A percentile compares a stretch with the other conserved stretches of the same genome.
Evolutionary conservation across 1,284 basidiomycete species (phyloP).

Genomic region (Moesziomyces globuligerus): DNA sequence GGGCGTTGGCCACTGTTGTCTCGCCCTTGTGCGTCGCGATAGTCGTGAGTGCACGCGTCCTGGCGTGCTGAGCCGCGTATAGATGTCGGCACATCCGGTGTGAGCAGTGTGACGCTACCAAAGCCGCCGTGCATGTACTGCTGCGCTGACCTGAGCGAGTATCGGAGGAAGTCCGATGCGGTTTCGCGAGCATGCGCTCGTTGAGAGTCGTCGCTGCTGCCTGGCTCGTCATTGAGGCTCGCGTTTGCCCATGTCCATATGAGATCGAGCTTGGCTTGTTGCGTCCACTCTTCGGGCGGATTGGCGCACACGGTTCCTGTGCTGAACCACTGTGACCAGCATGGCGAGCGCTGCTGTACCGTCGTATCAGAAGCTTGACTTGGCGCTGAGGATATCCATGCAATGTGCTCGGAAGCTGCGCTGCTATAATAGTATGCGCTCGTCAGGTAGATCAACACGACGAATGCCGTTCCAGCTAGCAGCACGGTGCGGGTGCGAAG

Average conservation of each 20-base stretch:
- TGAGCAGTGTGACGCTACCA: constrained; percentile 23
- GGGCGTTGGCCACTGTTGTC: constrained; percentile 19
- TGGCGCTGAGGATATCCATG: background rate
- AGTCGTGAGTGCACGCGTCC: constrained; percentile 10
- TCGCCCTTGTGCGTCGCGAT: constrained; percentile 1
- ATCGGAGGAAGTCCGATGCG: constrained; percentile 23
- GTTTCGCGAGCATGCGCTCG: background rate
- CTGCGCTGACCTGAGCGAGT: constrained; percentile 40
- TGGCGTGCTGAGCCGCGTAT: background rate
- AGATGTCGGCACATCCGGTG: constrained; percentile 20
- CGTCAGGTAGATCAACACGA: constrained; percentile 20
- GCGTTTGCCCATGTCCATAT: constrained; percentile 30
- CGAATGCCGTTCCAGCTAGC: constrained; percentile 12
- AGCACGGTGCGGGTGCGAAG: constrained; percentile 16
- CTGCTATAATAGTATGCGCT: constrained; percentile 4
- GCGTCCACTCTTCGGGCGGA: constrained; percentile 9
- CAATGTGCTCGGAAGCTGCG: background rate
- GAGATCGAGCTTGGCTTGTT: constrained; percentile 18
- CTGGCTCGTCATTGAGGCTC: background rate
- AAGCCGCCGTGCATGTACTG: constrained; percentile 23
- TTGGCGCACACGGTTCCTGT: constrained; percentile 12
- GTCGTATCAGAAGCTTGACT: background rate
- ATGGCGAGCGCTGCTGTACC: constrained; percentile 1
- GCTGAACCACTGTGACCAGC: constrained; percentile 30
- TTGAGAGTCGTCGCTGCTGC: background rate